phyloP scores from a whole-genome alignment of 257 asterid genomes.

The Solanum chaucha region DNA sequence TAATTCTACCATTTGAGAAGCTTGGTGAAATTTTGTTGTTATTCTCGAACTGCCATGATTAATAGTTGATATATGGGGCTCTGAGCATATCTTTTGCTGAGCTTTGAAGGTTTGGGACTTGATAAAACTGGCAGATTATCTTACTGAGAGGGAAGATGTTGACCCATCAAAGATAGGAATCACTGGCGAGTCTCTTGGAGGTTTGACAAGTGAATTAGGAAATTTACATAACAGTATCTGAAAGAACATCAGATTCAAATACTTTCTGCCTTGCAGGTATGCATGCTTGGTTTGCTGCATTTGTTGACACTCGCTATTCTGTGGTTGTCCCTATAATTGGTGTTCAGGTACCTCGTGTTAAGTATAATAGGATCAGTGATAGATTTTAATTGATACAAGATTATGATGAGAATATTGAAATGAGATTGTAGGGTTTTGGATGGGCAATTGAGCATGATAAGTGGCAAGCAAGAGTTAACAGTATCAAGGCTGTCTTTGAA shows the following conservation, averaged over 20 bases:
- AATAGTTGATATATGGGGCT: neutral
- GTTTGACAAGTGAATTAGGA: slow-evolving; percentile 24
- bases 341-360: slow-evolving; percentile 51
- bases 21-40: neutral
- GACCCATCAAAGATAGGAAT: slow-evolving; percentile 76
- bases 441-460: slow-evolving; percentile 86
- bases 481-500: slow-evolving; percentile 79
- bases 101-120: slow-evolving; percentile 73
- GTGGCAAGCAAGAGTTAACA: slow-evolving; percentile 89
- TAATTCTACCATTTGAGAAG: neutral
- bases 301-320: slow-evolving; percentile 72
- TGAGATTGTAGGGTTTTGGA: slow-evolving; percentile 56
- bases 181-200: slow-evolving; percentile 98
- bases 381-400: neutral
- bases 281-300: slow-evolving; percentile 97
- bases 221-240: neutral
- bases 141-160: slow-evolving; percentile 38
- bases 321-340: slow-evolving; percentile 89
- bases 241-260: neutral
- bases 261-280: slow-evolving; percentile 49
- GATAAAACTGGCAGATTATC: slow-evolving; percentile 30
- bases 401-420: neutral
- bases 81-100: neutral
- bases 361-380: neutral
- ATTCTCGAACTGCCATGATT: neutral